A percentile compares a stretch with the other conserved stretches of the same genome.
These are phyloP conservation scores for Lathyrus sativus DNA, from an alignment of 306 rosid species.

Conservation along the genomic window DNA sequence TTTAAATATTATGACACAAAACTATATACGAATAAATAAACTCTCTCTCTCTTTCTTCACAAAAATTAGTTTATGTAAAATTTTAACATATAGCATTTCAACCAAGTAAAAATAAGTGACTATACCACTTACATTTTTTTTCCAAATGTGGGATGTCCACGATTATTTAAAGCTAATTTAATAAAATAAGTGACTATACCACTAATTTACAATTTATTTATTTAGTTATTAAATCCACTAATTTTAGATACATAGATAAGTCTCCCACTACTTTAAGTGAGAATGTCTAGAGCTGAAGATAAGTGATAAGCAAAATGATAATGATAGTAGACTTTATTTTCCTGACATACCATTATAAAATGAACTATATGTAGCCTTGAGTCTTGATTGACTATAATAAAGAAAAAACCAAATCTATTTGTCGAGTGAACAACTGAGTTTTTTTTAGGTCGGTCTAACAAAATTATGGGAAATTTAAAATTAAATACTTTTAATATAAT, in stretches of 20 bases:
- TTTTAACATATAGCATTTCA: no score
- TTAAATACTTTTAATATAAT: no score
- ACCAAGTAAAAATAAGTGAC: no score
- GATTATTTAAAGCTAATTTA: no score
- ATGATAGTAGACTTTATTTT: neutral
- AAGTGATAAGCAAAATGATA: neutral
- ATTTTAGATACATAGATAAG: neutral
- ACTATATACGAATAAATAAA: no score
- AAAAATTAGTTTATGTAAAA: no score
- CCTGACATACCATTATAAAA: neutral
- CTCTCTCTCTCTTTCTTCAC: no score
- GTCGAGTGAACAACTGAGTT: constrained; percentile 8
- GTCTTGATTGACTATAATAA: neutral
- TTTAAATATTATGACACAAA: no score
- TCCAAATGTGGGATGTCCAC: no score
- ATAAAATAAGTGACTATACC: neutral
- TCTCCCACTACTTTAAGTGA: neutral
- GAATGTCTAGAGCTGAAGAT: neutral
- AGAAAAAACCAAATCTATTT: neutral
- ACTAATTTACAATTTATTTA: neutral
- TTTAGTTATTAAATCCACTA: neutral
- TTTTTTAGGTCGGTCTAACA: no score
- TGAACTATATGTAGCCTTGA: neutral
- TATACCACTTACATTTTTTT: no score
- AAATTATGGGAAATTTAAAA: no score